Base-by-base conservation (phyloP, 106 monocot genomes). In the Allium sativum region DNA sequence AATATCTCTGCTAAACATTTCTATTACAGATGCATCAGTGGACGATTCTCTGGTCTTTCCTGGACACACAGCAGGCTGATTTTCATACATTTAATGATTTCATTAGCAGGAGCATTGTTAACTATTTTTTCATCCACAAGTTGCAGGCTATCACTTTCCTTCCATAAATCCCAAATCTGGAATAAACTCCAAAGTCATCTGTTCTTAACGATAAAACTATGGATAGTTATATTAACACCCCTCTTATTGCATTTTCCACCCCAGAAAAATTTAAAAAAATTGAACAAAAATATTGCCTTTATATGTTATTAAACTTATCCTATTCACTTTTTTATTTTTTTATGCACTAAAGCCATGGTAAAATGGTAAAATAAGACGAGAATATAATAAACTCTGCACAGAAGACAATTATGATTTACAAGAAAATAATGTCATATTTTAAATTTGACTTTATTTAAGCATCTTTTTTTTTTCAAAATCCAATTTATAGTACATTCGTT, bases 61-160 rank as follows among this genome's bases (percentile, higher is more conserved):
- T 71, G 63, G 6, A 71, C 71, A 43, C 71, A 71, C 12, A 71
- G 46, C 43, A 62, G 17, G 18, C 63, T 62, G 18, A 71, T 55
- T 43, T 71, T 63, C 2, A 71, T 55, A 52, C 71, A 71, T 56
- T 21, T 63, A 14, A 71, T 9, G 0, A 43, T 51, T 21, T 63
- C 54, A 44, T 63, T 40, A n/a, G 12, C 12, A 9, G 62, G 44
- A 14, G 22, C 53, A 3, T 20, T 9, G 14, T 11, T 20, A 18
- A 17, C 7, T 31, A 31, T 31, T 62, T n/a, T 3, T 44, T 63
- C 42, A 55, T 71, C 71, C 8, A 71, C 52, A 15, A 71, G 7
- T 14, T 64, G 20, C 21, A 55, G 15, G 0, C 21, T 42, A 41
- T 7, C 52, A 9, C 63, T 63, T n/a, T 64, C 53, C 11, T 62